A percentile compares a stretch with the other conserved stretches of the same genome.
Evolutionary conservation across 208 protist genomes (phyloP).

Genomic region (Acanthamoeba castellanii): DNA sequence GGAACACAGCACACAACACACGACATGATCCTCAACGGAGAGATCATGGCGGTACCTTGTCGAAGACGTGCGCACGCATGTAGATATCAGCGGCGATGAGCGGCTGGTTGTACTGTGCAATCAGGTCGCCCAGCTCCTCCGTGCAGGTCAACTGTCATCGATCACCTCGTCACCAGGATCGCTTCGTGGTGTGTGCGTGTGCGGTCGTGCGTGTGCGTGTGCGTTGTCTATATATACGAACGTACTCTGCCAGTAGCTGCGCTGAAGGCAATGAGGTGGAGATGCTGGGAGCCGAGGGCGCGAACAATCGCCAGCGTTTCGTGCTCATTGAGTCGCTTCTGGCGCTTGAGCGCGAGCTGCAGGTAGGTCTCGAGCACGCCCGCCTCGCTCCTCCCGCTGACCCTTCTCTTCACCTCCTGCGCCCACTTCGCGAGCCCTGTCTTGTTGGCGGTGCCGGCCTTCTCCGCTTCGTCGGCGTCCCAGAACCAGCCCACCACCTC

Average conservation of each 20-base stretch:
- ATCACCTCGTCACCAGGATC: neutral
- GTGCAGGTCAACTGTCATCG: conserved; percentile 28
- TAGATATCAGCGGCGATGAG: conserved; percentile 34
- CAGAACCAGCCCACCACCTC: neutral
- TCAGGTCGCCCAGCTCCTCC: conserved; percentile 29
- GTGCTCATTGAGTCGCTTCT: neutral
- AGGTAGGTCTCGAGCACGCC: neutral
- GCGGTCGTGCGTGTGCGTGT: neutral
- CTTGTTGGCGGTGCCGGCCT: neutral
- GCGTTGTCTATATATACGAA: neutral
- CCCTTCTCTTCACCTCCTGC: neutral
- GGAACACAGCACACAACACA: too few species aligned
- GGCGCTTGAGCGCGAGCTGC: neutral
- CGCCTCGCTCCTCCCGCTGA: neutral
- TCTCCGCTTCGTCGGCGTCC: neutral
- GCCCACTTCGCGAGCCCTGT: neutral
- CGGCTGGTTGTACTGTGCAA: neutral
- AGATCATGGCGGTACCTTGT: neutral
- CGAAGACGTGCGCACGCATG: conserved; percentile 3
- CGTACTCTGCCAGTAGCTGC: neutral
- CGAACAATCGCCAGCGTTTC: neutral
- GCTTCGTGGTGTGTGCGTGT: neutral
- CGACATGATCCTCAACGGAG: neutral
- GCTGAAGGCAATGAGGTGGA: neutral
- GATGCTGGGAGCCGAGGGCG: neutral